Base-by-base conservation (phyloP, 352 stramenopile species). In the Pythium periplocum region DNA sequence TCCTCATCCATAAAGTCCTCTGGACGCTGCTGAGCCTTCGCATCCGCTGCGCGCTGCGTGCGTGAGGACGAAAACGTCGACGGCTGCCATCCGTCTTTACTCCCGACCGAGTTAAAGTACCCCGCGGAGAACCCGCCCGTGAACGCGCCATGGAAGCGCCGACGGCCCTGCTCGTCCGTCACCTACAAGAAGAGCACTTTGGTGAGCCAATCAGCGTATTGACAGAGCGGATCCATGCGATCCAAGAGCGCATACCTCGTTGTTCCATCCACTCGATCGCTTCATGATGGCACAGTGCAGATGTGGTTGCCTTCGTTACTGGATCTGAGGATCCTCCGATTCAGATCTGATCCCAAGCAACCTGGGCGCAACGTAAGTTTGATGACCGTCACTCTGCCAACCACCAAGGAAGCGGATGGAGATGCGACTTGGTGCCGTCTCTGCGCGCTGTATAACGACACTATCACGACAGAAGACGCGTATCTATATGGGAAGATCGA, bases 1-100 rank as follows among this genome's bases (percentile, higher is more conserved):
- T 98, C 91, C 38, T 95, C 86, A 57, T 98, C 91, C 88, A 98
- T 97, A 46, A 97, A 98, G 66, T 98, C 91, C 69, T 97, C 87
- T 2, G 87, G 68, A 35, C 76, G 75, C 51, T 96, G 86, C 39
- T 77, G 31, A 6, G 36, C 6, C 5, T 43, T 10, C 32, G 52
- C 11, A 75, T 48, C 4, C 17, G 17, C 17, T 26, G 17, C 17
- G 61, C 51, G 38, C 45, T 41, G 35, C 70, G 71, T 52, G 17
- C 89, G 75, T 17, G 90, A 96, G 3, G 87, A 97, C 5, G 71
- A 69, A 60, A 97, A 97, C 10, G 72, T 74, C 17, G 55, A 67
- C 4, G 91, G 91, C 41, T 71, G 67, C 88, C 90, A 98, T 72
- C 91, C 91, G 66, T 96, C 83, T 39, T 89, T 79, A 34, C 56